Evolutionary conservation across 345 rosid genomes (phyloP), one percentile per base, ranked within the genome.

Genomic region (Carallia pectinifolia): DNA sequence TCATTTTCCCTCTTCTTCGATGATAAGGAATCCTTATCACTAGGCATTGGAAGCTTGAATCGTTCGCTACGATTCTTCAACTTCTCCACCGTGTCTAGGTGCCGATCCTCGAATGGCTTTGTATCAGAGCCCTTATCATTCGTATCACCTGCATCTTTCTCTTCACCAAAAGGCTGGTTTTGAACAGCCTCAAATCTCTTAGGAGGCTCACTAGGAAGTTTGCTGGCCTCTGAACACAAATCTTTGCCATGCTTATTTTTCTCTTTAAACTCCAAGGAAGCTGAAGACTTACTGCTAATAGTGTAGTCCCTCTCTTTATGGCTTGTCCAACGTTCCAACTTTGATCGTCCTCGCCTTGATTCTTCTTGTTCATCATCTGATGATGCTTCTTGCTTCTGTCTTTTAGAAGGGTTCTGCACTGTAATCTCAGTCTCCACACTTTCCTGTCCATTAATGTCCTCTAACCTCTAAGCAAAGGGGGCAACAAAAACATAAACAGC

Each of bases 51-150:
- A 73, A 92, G 90, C 81, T 89, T 95, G 86, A 95, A 95, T 74
- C 99, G 83, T 85, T 95, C 98, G 58, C 99, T 95, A 62, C 99
- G 88, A 76, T 95, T 95, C 89, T 95, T 95, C 77, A 95, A 83
- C 87, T 92, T 95, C 86, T 92, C 99, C 23, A 95, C 92, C 0
- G 98, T 95, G 78, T 92, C 97, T 55, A 88, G 80, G 77, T 89
- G 98, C 58, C 82, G 83, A 77, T 88, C 91, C 72, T 90, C 92
- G 31, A 68, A 33, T 31, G 85, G 85, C 68, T 85, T 87, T 68
- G 76, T 68, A 61, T 81, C 88, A 38, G 71, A 72, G 75, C 85
- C 92, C 83, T 82, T 91, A 66, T 66, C 79, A 70, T 89, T 92
- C 30, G 72, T 74, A 62, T 83, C 88, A 65, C 69, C 73, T 53